Percentiles rank a stretch among this genome's conserved stretches.
phyloP scores from a whole-genome alignment of 2,329 filamentous ascomycete genomes.

The Botrytis elliptica region DNA sequence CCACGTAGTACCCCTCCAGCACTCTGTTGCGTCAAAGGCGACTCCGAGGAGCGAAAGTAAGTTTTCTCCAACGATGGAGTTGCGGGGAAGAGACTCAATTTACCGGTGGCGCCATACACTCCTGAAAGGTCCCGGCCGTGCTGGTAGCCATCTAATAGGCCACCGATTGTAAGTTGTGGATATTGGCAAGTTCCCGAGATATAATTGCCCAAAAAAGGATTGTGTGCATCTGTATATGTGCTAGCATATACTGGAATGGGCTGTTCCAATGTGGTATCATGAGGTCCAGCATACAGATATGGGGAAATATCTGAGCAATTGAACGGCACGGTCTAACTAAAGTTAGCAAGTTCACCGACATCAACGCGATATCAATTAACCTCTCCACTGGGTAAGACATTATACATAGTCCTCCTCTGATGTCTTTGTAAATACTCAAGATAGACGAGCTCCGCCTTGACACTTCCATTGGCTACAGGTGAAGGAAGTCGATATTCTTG shows the following conservation, averaged over 20 bases:
- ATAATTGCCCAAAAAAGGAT: slow-evolving; percentile 39
- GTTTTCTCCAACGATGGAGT: slow-evolving; percentile 36
- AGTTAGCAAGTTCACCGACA: background rate
- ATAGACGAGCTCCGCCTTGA: slow-evolving; percentile 40
- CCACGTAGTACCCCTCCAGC: slow-evolving; percentile 43
- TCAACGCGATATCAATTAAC: slow-evolving; percentile 26
- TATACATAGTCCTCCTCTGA: slow-evolving; percentile 43
- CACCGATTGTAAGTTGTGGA: slow-evolving; percentile 43
- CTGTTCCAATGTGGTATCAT: slow-evolving; percentile 22
- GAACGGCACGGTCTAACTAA: slow-evolving; percentile 41
- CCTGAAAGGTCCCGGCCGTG: slow-evolving; percentile 41
- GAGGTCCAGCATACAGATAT: slow-evolving; percentile 40
- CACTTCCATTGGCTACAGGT: slow-evolving; percentile 35
- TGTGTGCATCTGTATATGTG: slow-evolving; percentile 41
- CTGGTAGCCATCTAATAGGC: slow-evolving; percentile 41
- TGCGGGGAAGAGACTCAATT: slow-evolving; percentile 38
- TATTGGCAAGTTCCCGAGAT: slow-evolving; percentile 43
- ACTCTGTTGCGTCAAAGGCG: slow-evolving; percentile 41
- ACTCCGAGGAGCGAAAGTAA: slow-evolving; percentile 43
- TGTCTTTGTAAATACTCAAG: slow-evolving; percentile 44
- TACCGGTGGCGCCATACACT: slow-evolving; percentile 35
- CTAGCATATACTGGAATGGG: slow-evolving; percentile 41
- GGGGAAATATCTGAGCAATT: slow-evolving; percentile 42
- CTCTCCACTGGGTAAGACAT: slow-evolving; percentile 43
- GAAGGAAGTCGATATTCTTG: slow-evolving; percentile 39